Evolutionary conservation across 164 flowering plant species (phyloP).

Genomic region (Berberis vulgaris): DNA sequence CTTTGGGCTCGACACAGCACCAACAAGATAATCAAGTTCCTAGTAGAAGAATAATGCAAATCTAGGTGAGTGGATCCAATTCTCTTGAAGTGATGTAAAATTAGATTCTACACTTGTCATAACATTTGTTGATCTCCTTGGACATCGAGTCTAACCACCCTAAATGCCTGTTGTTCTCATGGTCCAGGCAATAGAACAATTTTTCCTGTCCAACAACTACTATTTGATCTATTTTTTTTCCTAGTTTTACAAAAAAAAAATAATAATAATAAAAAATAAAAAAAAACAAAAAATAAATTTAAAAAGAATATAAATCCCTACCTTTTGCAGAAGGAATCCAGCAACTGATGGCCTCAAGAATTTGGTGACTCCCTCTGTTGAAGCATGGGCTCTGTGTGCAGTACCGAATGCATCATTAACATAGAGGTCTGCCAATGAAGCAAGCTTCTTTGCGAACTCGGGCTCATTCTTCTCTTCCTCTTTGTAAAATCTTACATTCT

Average conservation of each 20-base stretch:
- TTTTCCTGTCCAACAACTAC: too few relatives aligned
- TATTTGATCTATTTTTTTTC: too few relatives aligned
- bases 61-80: neutral
- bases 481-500: constrained; percentile 77
- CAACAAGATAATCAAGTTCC: constrained; percentile 80
- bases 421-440: constrained; percentile 72
- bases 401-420: constrained; percentile 89
- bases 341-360: constrained; percentile 79
- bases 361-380: constrained; percentile 82
- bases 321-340: constrained; percentile 94
- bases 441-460: constrained; percentile 77
- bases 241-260: too few relatives aligned
- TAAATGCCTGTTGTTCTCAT: too few relatives aligned
- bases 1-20: constrained; percentile 66
- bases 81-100: too few relatives aligned
- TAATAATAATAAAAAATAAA: too few relatives aligned
- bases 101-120: too few relatives aligned
- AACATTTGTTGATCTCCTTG: too few relatives aligned
- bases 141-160: too few relatives aligned
- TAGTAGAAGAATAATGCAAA: constrained; percentile 14
- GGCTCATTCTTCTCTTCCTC: constrained; percentile 94
- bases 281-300: too few relatives aligned
- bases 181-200: too few relatives aligned
- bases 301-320: constrained; percentile 8
- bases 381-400: constrained; percentile 90